Base-by-base conservation (phyloP, 345 rosid genomes). In the Leavenworthia alabamica region DNA sequence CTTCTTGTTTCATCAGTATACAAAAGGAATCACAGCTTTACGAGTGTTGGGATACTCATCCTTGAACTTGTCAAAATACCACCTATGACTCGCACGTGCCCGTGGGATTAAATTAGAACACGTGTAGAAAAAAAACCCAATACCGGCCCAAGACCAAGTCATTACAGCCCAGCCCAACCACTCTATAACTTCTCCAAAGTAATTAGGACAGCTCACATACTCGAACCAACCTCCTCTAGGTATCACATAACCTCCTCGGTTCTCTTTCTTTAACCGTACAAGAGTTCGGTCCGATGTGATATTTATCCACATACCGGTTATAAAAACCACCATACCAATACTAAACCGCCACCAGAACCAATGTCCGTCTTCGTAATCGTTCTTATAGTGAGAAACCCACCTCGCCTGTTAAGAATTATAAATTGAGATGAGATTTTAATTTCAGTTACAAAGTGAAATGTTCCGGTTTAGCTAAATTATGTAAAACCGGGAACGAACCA, bases 91-190 rank as follows among this genome's bases (percentile, higher is more conserved):
- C 26, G 87, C 92, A 50, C 58, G 70, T 40, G 95, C 95, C 23
- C 99, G 84, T 0, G 99, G 99, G 7, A 84, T 67, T 82, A 86
- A 66, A 52, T n/a, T n/a, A n/a, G n/a, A n/a, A n/a, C n/a, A n/a
- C n/a, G n/a, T n/a, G n/a, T n/a, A n/a, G n/a, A n/a, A n/a, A n/a
- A n/a, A n/a, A n/a, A n/a, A n/a, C n/a, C n/a, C n/a, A n/a, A n/a
- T n/a, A n/a, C n/a, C n/a, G n/a, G n/a, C n/a, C n/a, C n/a, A n/a
- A n/a, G n/a, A n/a, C n/a, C n/a, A n/a, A n/a, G n/a, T 83, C 95
- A 90, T 89, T 56, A 87, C 51, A 14, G 83, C 75, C 97, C 97
- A 93, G 2, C 97, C 99, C 22, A 79, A 37, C 99, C 95, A 93
- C 78, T 93, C 97, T 60, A 73, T 11, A 9, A 82, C 78, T 75